Evolutionary conservation across 305 asterid species (phyloP), one percentile per base, ranked within the genome.

Genomic region (Ajuga reptans): DNA sequence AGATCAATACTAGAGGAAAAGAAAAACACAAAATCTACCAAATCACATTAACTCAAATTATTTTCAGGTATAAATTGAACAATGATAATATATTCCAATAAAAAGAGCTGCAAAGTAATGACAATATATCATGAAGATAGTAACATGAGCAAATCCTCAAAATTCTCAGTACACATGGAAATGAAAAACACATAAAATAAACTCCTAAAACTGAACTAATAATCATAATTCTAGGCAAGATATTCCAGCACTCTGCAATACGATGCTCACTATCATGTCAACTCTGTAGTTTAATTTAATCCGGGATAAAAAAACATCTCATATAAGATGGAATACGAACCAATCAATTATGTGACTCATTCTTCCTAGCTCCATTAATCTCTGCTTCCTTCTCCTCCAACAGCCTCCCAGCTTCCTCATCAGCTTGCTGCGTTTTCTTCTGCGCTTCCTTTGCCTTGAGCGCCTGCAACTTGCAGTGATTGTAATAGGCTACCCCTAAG

Each of bases 401-500:
- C 83, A 84, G 71, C 76, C 81, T 70, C 21, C 83, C 88, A 0
- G 83, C 75, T 41, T 84, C 88, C 75, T 81, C 88, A n/a, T 84
- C 85, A 4, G 69, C 49, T 70, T 74, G 84, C 55, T 51, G 81
- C 56, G 82, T 36, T 73, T 82, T 84, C 78, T 78, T 82, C 77
- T 82, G 83, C 11, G 82, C 77, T 1, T 84, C 89, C 68, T 80
- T 84, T n/a, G 82, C 89, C 83, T 84, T 84, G 16, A 84, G 75
- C 6, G 85, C 89, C 78, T 84, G 84, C 72, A 84, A 59, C 67
- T 84, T 84, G 8, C 83, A 75, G 46, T 82, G 87, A 58, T 84
- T 84, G 72, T 84, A 84, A 64, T 84, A 84, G 6, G 65, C 89
- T 34, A 84, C 89, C 1, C 87, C 89, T 72, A 84, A 69, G 81